Percentiles rank a stretch among this genome's conserved stretches.
These are phyloP conservation scores for Diaporthe destruens DNA, from an alignment of 2,329 filamentous ascomycete genomes.

Conservation along the genomic window DNA sequence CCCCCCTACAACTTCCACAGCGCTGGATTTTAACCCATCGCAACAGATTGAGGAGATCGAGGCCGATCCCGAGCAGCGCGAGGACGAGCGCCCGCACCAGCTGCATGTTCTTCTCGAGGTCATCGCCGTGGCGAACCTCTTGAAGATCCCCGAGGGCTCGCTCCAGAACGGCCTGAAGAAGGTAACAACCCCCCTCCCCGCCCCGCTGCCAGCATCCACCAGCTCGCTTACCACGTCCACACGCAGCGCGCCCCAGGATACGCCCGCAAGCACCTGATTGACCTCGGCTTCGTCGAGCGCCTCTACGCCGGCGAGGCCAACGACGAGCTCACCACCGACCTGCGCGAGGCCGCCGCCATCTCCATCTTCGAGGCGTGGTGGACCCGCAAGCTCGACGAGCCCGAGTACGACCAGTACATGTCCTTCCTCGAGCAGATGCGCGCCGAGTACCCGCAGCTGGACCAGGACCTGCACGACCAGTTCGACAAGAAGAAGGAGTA, in stretches of 20 bases:
- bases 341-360: conserved; percentile 38
- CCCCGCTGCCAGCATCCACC: neutral
- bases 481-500: conserved; percentile 40
- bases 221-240: neutral
- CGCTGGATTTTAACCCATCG: too few species aligned
- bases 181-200: neutral
- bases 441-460: conserved; percentile 33
- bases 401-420: conserved; percentile 38
- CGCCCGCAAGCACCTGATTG: conserved; percentile 37
- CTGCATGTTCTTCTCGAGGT: conserved; percentile 37
- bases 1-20: too few species aligned
- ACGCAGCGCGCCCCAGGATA: conserved; percentile 30
- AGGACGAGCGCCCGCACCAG: conserved; percentile 23
- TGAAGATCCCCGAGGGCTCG: conserved; percentile 40
- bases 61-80: neutral
- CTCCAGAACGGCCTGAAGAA: conserved; percentile 41
- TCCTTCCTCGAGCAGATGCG: conserved; percentile 39
- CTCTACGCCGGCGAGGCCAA: conserved; percentile 31
- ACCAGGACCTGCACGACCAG: conserved; percentile 38
- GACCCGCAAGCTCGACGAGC: conserved; percentile 34
- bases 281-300: conserved; percentile 30
- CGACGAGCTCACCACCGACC: conserved; percentile 6
- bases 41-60: conserved; percentile 2
- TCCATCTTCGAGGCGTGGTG: conserved; percentile 42
- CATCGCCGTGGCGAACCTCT: conserved; percentile 34